These are phyloP conservation scores for Fraxinus anomala DNA, from an alignment of 257 asterid genomes.

Conservation along the genomic window DNA sequence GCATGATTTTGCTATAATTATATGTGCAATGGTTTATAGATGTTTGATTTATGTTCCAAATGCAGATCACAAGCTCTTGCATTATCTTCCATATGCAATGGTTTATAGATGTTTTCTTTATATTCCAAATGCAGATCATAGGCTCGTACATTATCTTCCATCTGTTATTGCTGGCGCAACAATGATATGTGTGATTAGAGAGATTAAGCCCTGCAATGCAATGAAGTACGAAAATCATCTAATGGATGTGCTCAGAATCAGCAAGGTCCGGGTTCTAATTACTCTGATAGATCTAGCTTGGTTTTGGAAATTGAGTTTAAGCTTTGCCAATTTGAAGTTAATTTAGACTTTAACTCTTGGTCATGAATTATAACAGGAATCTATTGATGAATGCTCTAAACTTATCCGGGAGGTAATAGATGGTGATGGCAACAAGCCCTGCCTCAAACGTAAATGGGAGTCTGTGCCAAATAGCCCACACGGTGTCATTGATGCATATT, in stretches of 20 bases:
- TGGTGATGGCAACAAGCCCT: conserved; percentile 17
- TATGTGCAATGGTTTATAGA: conserved; percentile 6
- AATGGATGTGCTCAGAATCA: conserved; percentile 31
- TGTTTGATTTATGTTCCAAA: not conserved
- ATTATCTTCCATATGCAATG: conserved; percentile 39
- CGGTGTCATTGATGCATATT: conserved; percentile 48
- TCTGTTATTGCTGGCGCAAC: conserved; percentile 52
- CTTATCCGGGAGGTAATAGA: conserved; percentile 34
- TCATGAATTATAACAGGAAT: conserved; percentile 30
- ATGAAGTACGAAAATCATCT: conserved; percentile 36
- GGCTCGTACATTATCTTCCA: conserved; percentile 50
- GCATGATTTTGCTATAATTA: not conserved
- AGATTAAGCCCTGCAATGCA: conserved; percentile 35
- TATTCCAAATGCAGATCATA: conserved; percentile 58
- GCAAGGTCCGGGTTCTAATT: conserved; percentile 38
- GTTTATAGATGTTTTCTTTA: not conserved
- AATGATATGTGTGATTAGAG: conserved; percentile 36
- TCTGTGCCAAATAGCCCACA: conserved; percentile 43
- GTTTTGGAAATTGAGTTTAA: not conserved
- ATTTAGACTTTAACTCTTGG: not conserved
- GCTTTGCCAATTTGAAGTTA: not conserved
- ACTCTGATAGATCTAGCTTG: not conserved
- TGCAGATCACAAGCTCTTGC: conserved; percentile 68
- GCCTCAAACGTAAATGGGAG: conserved; percentile 39
- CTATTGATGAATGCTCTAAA: conserved; percentile 34